Percentiles rank a stretch among this genome's conserved stretches.
Evolutionary conservation across 306 rosid species (phyloP).

Genomic region (Medicago ruthenica): DNA sequence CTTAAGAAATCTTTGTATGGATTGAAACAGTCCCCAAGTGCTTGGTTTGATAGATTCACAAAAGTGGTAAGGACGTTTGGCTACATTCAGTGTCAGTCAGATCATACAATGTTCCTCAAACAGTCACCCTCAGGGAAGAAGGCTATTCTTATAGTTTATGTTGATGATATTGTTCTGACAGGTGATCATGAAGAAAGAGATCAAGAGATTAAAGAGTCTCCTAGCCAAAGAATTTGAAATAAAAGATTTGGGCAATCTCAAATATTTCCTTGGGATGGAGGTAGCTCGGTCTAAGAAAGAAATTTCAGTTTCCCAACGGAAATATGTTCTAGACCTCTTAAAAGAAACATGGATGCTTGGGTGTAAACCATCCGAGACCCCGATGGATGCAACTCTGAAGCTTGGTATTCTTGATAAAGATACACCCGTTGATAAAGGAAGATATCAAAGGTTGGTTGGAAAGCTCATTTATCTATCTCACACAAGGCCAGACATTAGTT

Average conservation of each 20-base stretch:
- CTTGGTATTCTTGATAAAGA: background rate
- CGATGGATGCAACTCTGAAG: no score
- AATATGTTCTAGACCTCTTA: no score
- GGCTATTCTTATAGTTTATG: background rate
- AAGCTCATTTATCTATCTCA: no score
- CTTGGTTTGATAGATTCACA: background rate
- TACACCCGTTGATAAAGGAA: slow-evolving; percentile 3
- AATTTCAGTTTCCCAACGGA: no score
- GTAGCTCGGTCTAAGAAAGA: no score
- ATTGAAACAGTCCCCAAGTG: background rate
- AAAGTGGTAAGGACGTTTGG: background rate
- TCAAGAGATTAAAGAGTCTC: background rate
- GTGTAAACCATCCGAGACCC: no score
- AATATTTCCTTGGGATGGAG: no score
- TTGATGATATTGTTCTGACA: background rate
- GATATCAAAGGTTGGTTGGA: background rate
- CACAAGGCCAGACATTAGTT: background rate
- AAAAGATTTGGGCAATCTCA: no score
- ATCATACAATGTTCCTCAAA: background rate
- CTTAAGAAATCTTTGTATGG: background rate
- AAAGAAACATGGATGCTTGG: no score
- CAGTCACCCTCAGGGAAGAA: background rate
- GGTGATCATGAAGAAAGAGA: background rate
- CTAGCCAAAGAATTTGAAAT: no score
- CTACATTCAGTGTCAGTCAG: background rate